Evolutionary conservation across 1,284 basidiomycete genomes (phyloP).

Genomic region (Puccinia horiana): DNA sequence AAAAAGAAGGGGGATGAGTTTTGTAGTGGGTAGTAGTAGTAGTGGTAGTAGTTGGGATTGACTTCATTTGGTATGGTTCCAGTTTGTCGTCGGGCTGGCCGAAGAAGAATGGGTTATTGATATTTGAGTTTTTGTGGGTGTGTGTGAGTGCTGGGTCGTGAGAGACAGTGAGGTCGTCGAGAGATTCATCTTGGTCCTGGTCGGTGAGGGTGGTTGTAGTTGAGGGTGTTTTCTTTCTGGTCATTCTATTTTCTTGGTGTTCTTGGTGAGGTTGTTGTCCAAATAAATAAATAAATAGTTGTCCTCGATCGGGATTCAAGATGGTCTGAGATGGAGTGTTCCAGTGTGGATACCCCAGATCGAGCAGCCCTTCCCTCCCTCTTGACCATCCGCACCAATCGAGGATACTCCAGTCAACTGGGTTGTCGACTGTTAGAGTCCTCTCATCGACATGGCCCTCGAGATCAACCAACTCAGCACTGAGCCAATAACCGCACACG

Average conservation of each 20-base stretch:
- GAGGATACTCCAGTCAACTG: not conserved
- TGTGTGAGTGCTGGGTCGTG: not conserved
- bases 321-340: not conserved
- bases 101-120: slow-evolving; percentile 43
- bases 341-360: not conserved
- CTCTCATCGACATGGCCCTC: slow-evolving; percentile 27
- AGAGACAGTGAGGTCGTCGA: not conserved
- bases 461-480: slow-evolving; percentile 68
- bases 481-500: slow-evolving; percentile 82
- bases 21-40: not conserved
- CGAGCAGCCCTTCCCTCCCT: not conserved
- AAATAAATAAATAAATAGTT: too few species aligned
- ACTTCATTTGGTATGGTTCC: slow-evolving; percentile 49
- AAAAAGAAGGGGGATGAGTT: not conserved
- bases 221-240: not conserved
- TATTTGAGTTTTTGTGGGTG: not conserved
- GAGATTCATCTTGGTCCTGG: not conserved
- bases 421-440: slow-evolving; percentile 50
- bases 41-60: not conserved
- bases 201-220: not conserved
- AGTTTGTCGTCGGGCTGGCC: slow-evolving; percentile 47
- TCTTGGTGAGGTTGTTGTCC: too few species aligned
- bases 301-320: not conserved
- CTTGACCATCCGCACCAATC: too few species aligned
- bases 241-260: not conserved